Evolutionary conservation across 805 yeast species (phyloP).

Genomic region (Debaryomyces castellii): DNA sequence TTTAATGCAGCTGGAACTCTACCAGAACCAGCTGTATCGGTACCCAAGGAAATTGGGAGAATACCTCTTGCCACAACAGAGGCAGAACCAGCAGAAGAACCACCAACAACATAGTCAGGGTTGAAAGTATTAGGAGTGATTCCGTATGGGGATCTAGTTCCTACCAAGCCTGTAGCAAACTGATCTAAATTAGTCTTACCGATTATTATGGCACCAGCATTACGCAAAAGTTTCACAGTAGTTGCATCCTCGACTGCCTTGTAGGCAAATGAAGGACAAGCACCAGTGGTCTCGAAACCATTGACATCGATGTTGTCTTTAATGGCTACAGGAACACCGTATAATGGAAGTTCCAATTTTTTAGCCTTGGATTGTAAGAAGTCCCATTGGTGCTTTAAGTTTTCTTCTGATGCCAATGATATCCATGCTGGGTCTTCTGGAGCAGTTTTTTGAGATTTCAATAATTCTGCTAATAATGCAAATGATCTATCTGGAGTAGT

Average conservation of each 20-base stretch:
- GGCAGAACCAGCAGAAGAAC: conserved; percentile 96
- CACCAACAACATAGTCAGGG: conserved; percentile 82
- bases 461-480: conserved; percentile 43
- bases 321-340: conserved; percentile 93
- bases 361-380: conserved; percentile 62
- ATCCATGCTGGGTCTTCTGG: conserved; percentile 90
- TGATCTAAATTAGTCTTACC: conserved; percentile 97
- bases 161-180: conserved; percentile 96
- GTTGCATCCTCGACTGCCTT: conserved; percentile 71
- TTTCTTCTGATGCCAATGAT: conserved; percentile 63
- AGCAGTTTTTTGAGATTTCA: conserved; percentile 45
- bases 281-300: conserved; percentile 87
- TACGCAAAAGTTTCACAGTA: conserved; percentile 68
- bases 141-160: conserved; percentile 94
- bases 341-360: conserved; percentile 61
- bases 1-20: conserved; percentile 96
- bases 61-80: conserved; percentile 85
- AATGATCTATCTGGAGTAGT: conserved; percentile 64
- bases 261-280: conserved; percentile 84
- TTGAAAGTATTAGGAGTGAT: conserved; percentile 79
- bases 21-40: conserved; percentile 98
- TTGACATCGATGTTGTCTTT: conserved; percentile 92
- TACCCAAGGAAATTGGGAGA: conserved; percentile 87
- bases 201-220: conserved; percentile 88
- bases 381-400: conserved; percentile 73